Base-by-base conservation (phyloP, 139 green algal genomes). In the Closterium sp. region DNA sequence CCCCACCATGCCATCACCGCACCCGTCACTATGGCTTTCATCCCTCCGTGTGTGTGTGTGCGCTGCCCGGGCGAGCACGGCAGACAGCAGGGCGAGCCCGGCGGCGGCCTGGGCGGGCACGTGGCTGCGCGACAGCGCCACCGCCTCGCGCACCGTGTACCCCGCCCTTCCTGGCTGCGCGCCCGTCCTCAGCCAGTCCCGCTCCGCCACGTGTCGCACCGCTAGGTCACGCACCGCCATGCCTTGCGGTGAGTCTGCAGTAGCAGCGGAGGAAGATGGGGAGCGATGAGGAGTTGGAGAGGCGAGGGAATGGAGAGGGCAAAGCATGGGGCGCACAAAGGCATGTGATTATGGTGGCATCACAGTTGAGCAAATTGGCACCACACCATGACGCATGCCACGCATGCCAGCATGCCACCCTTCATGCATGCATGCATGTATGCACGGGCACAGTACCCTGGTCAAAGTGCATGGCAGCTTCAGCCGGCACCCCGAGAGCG, bases 81-180 rank as follows among this genome's bases (percentile, higher is more conserved):
- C 31, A 9, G 88, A 90, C 4, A 93, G 24, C 31, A 93, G 13
- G 88, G n/a, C 24, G 1, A 93, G 89, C 22, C 42, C 89, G 4
- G 88, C 88, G 0, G 88, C 50, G 21, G 34, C 10, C 84, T 93
- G 92, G 0, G 62, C 28, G 5, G 89, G 42, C 32, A 94, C 34
- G 19, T 86, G 30, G 73, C 90, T 94, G 9, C 92, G 85, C 32
- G 89, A 70, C 11, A 94, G 73, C 9, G 34, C 50, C 79, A 73
- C 38, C 9, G 92, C 92, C 89, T 94, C 92, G 9, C 34, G n/a
- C 30, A 94, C 24, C 27, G 92, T 90, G 89, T 94, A 94, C 22
- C 92, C 92, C 21, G 29, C 79, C 21, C 89, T 21, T 1, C 24
- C 89, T 10, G 92, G 92, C 28, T 92, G 22, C 21, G 90, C 92